A percentile compares a stretch with the other conserved stretches of the same genome.
phyloP scores from a whole-genome alignment of 257 asterid species.

The Solanum dulcamara region DNA sequence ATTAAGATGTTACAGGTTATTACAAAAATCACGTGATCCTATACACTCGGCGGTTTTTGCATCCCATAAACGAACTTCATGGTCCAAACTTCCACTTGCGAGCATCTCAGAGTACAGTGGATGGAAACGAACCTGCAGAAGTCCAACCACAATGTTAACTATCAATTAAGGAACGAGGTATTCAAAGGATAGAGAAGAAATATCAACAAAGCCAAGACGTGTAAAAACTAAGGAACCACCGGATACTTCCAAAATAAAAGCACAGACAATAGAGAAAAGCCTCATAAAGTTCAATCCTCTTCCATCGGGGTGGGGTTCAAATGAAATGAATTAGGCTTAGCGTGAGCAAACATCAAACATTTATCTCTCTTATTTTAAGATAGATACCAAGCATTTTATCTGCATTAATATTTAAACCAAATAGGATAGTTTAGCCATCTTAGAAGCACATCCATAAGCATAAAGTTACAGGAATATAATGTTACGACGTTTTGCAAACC shows the following conservation, averaged over 20 bases:
- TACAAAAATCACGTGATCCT: constrained; percentile 91
- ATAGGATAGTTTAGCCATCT: background rate
- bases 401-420: background rate
- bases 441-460: background rate
- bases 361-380: background rate
- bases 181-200: constrained; percentile 2
- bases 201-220: background rate
- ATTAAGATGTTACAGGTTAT: constrained; percentile 14
- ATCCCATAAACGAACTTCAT: constrained; percentile 96
- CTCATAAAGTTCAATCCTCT: background rate
- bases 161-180: background rate
- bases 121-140: constrained; percentile 87
- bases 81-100: constrained; percentile 98
- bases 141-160: constrained; percentile 13
- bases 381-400: background rate
- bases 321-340: background rate
- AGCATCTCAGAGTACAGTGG: constrained; percentile 74
- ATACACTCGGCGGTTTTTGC: constrained; percentile 81
- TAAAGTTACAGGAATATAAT: background rate
- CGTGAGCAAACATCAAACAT: background rate
- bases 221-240: background rate
- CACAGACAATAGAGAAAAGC: background rate
- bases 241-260: background rate
- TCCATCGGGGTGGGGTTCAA: background rate
- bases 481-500: background rate